Conservation (phyloP, 2,329 filamentous ascomycete species). For the Diplodia sapinea region DNA sequence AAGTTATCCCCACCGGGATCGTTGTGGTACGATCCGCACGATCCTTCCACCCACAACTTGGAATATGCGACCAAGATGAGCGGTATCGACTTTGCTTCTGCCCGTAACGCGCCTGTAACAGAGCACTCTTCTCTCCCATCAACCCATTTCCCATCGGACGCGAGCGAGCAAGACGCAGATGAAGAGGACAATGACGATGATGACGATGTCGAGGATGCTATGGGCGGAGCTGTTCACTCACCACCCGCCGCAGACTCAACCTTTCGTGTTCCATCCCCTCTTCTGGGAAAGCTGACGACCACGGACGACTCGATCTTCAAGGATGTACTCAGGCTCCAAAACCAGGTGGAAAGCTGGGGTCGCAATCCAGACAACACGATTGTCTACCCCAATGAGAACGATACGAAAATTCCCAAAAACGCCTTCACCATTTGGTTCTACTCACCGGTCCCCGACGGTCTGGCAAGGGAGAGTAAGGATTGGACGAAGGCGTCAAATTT, state of each 20-base stretch:
- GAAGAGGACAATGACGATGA: conserved; percentile 12
- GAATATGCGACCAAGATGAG: conserved; percentile 56
- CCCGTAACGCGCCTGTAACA: conserved; percentile 34
- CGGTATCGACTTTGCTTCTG: conserved; percentile 49
- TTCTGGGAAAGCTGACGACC: conserved; percentile 70
- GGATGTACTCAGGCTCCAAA: conserved; percentile 66
- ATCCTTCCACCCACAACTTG: conserved; percentile 53
- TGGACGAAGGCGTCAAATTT: conserved; percentile 61
- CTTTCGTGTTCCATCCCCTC: conserved; percentile 49
- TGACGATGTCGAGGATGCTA: neutral
- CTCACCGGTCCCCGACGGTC: conserved; percentile 69
- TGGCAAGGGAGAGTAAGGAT: conserved; percentile 55
- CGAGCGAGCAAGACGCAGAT: conserved; percentile 17
- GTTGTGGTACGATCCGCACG: conserved; percentile 52
- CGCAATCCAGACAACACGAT: conserved; percentile 71
- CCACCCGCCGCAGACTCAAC: neutral
- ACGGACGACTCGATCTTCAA: conserved; percentile 67
- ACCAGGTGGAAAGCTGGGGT: conserved; percentile 77
- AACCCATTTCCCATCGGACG: conserved; percentile 18
- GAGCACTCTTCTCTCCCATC: conserved; percentile 18
- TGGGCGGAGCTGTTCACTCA: conserved; percentile 19
- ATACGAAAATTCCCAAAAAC: conserved; percentile 78
- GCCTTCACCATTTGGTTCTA: conserved; percentile 80
- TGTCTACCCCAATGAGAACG: conserved; percentile 65
- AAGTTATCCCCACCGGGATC: conserved; percentile 52